Evolutionary conservation across 2,329 filamentous ascomycete genomes (phyloP), one percentile per base, ranked within the genome.

Genomic region (Colletotrichum agaves): DNA sequence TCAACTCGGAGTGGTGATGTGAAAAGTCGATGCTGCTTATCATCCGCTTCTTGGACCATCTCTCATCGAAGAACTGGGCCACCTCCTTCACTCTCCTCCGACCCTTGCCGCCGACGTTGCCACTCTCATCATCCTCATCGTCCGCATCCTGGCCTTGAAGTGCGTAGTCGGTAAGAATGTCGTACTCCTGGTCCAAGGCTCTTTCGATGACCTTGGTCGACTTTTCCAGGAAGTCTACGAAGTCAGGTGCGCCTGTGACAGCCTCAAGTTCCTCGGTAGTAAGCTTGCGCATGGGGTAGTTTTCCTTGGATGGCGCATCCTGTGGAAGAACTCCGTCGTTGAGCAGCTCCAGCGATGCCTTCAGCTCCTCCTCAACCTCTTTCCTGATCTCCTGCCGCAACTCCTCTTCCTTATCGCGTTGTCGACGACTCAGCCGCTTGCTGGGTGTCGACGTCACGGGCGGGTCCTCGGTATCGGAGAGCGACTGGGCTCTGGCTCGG

Each of bases 31-130:
- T 90, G 74, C 94, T 92, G 77, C 93, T 98, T 76, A 99, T 91
- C 92, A 98, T 98, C 71, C 94, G 91, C 82, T 98, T 97, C 84
- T 97, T 97, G 75, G 93, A 97, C 92, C 95, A 98, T 77, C 94
- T 88, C 69, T 97, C 92, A 75, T 98, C 94, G 80, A 93, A 97
- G 79, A 98, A 98, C 74, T 98, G 95, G 39, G 92, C 90, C 55
- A 97, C 85, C 79, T 99, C 94, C 77, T 93, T 95, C 73, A 97
- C 88, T 71, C 91, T 87, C 72, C 92, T 85, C 44, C 91, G 89
- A 57, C 90, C 91, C 71, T 91, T 91, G 4, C 90, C 91, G 35
- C 88, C 87, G 3, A 87, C 88, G 67, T 91, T 91, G 15, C 91
- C 91, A 57, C 80, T 84, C 71, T 93, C 90, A 72, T 93, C 94